Percentiles rank a stretch among this genome's conserved stretches.
Evolutionary conservation across 805 yeast genomes (phyloP).

Genomic region (Pichia manshurica): DNA sequence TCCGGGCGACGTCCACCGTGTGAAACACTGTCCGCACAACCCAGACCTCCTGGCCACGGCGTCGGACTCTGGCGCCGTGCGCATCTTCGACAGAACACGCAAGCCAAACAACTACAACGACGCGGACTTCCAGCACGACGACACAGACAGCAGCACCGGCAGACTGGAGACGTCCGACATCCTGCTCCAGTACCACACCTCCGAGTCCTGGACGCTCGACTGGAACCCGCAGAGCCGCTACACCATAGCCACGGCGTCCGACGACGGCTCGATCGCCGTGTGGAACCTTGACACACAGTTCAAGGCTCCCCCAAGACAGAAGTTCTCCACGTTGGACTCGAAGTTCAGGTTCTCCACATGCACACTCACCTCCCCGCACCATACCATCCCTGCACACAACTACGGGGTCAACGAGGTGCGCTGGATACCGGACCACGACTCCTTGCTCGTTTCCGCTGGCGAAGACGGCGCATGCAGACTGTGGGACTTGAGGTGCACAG

Average conservation of each 20-base stretch:
- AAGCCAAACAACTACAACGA: conserved; percentile 49
- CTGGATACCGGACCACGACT: conserved; percentile 60
- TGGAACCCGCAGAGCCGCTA: conserved; percentile 73
- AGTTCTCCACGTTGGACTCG: conserved; percentile 6
- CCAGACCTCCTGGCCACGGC: conserved; percentile 76
- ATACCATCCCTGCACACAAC: conserved; percentile 29
- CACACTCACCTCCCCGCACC: conserved; percentile 14
- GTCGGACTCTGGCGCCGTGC: conserved; percentile 58
- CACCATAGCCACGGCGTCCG: conserved; percentile 50
- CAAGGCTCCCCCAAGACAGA: conserved; percentile 14
- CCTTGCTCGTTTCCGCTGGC: conserved; percentile 59
- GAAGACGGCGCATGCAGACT: conserved; percentile 52
- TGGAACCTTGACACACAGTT: conserved; percentile 52
- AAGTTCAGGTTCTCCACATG: conserved; percentile 11
- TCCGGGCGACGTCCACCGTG: conserved; percentile 66
- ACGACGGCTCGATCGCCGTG: conserved; percentile 56
- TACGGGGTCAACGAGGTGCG: conserved; percentile 65
- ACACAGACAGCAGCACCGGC: conserved; percentile 9
- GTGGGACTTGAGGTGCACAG: conserved; percentile 47
- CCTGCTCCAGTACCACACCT: conserved; percentile 26
- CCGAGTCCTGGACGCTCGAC: conserved; percentile 64
- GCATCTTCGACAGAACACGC: conserved; percentile 76
- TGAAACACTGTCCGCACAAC: conserved; percentile 76
- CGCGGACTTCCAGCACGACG: conserved; percentile 7
- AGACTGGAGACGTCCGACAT: conserved; percentile 22